phyloP scores from a whole-genome alignment of 1,284 basidiomycete genomes.

The Apiotrichum akiyoshidainum region DNA sequence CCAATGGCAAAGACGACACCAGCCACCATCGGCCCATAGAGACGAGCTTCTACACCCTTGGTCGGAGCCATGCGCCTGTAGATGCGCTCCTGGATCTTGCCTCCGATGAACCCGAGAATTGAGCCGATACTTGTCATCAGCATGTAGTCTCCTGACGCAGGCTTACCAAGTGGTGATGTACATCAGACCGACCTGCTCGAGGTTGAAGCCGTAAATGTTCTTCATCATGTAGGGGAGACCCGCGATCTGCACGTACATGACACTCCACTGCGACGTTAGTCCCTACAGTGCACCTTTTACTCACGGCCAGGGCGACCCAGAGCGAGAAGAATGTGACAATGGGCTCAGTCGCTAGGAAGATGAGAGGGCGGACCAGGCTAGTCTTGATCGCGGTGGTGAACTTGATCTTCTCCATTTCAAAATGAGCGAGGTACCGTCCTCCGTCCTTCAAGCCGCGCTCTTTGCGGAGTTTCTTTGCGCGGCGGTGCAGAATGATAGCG shows the following conservation, averaged over 20 bases:
- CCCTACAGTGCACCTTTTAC: no score
- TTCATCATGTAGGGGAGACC: slow-evolving; percentile 63
- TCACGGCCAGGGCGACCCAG: slow-evolving; percentile 64
- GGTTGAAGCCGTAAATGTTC: slow-evolving; percentile 63
- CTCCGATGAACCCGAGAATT: slow-evolving; percentile 59
- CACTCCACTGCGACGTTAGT: slow-evolving; percentile 58
- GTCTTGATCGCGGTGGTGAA: slow-evolving; percentile 37
- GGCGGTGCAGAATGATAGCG: slow-evolving; percentile 41
- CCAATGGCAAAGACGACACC: slow-evolving; percentile 62
- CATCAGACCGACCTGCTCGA: slow-evolving; percentile 61
- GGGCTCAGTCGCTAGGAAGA: slow-evolving; percentile 68
- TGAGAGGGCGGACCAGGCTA: slow-evolving; percentile 38
- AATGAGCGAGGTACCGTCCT: slow-evolving; percentile 46
- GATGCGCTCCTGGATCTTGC: slow-evolving; percentile 64
- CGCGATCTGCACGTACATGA: slow-evolving; percentile 67
- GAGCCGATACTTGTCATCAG: slow-evolving; percentile 54
- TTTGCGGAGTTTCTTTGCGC: slow-evolving; percentile 37
- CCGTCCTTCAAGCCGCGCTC: slow-evolving; percentile 37
- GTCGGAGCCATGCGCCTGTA: slow-evolving; percentile 60
- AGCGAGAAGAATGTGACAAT: slow-evolving; percentile 69
- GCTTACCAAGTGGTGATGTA: slow-evolving; percentile 55
- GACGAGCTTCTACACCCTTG: slow-evolving; percentile 67
- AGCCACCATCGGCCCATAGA: slow-evolving; percentile 65
- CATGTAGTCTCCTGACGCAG: no score
- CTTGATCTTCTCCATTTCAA: slow-evolving; percentile 43